Conservation (phyloP, 2,329 filamentous ascomycete species). For the Pestalotiopsis sp. region DNA sequence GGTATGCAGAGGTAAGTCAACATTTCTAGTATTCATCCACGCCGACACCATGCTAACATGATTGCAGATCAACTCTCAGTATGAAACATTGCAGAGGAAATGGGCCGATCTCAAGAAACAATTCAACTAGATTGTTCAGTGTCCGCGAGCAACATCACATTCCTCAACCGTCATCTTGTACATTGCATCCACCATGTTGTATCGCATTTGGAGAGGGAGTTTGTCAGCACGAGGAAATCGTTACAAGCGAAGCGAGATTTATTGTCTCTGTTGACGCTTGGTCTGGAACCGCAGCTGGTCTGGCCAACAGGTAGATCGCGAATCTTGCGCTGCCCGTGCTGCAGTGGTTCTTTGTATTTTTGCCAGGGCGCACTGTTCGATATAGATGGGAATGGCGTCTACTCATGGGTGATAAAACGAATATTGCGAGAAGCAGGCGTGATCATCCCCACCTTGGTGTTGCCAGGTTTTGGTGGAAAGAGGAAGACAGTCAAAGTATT, state of each 20-base stretch:
- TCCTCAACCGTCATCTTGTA: slow-evolving; percentile 5
- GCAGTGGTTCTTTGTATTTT: slow-evolving; percentile 3
- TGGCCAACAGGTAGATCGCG: neutral
- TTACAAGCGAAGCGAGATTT: neutral
- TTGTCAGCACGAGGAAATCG: neutral
- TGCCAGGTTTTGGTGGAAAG: neutral
- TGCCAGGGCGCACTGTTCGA: neutral
- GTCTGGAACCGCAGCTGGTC: slow-evolving; percentile 1
- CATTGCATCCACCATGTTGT: neutral
- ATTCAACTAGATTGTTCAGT: slow-evolving; percentile 40
- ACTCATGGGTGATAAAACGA: neutral
- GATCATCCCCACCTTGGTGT: neutral
- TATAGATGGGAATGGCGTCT: neutral
- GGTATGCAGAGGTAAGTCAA: slow-evolving; percentile 84
- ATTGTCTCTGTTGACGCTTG: neutral
- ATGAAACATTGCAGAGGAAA: slow-evolving; percentile 74
- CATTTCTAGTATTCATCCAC: neutral
- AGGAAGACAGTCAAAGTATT: slow-evolving; percentile 1
- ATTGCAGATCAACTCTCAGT: slow-evolving; percentile 67
- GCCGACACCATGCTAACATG: neutral
- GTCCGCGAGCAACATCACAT: neutral
- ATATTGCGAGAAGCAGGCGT: neutral
- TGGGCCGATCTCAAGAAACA: slow-evolving; percentile 73
- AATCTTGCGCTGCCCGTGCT: neutral
- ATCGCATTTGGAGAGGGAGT: slow-evolving; percentile 10